phyloP scores from a whole-genome alignment of 2,329 filamentous ascomycete species.

The Dendryphion nanum region DNA sequence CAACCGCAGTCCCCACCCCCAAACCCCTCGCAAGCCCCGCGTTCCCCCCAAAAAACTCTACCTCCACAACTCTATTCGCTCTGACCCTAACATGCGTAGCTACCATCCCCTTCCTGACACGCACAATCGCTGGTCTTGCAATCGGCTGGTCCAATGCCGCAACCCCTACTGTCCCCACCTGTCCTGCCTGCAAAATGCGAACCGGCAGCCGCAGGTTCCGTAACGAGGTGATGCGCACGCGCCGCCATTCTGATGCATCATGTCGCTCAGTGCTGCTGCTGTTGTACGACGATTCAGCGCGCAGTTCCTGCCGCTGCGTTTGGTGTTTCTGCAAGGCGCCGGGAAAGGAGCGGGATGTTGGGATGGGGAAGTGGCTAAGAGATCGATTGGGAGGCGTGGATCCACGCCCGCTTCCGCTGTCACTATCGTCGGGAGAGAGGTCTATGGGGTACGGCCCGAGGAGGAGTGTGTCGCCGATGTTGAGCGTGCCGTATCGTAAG shows the following conservation, averaged over 20 bases:
- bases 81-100: constrained; percentile 62
- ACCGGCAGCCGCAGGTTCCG: constrained; percentile 86
- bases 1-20: constrained; percentile 66
- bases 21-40: constrained; percentile 62
- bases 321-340: no score
- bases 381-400: constrained; percentile 12
- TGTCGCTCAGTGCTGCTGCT: no score
- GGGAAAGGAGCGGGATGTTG: constrained; percentile 49
- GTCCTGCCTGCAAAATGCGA: constrained; percentile 69
- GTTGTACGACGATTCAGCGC: neutral
- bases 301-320: constrained; percentile 17
- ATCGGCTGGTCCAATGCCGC: constrained; percentile 43
- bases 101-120: constrained; percentile 77
- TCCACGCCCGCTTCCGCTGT: constrained; percentile 30
- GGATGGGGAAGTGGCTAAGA: constrained; percentile 24
- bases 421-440: constrained; percentile 33
- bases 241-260: constrained; percentile 73
- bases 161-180: constrained; percentile 87
- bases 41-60: constrained; percentile 59
- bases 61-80: constrained; percentile 51
- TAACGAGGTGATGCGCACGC: constrained; percentile 78
- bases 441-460: constrained; percentile 66
- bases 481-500: constrained; percentile 73
- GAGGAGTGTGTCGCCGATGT: constrained; percentile 73
- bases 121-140: constrained; percentile 28